Evolutionary conservation across 106 monocot genomes (phyloP).

Genomic region (Acorus gramineus): DNA sequence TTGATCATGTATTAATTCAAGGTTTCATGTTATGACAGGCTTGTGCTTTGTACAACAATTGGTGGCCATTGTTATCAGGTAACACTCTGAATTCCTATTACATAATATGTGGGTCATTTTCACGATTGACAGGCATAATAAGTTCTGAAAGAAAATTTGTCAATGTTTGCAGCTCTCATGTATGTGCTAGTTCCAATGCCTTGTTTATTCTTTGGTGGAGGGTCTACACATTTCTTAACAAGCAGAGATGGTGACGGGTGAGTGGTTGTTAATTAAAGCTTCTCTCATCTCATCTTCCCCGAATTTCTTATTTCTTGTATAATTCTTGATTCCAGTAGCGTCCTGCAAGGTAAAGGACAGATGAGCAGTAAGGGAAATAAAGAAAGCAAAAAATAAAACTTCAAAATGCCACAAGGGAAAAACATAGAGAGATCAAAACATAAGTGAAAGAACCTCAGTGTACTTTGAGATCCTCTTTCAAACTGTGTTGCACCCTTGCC

Average conservation of each 20-base stretch:
- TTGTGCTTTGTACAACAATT: slow-evolving; percentile 93
- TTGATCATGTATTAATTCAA: no score
- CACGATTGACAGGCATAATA: neutral
- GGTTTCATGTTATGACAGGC: slow-evolving; percentile 37
- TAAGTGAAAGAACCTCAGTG: no score
- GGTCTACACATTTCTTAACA: slow-evolving; percentile 70
- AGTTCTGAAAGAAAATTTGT: neutral
- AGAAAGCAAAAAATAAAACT: no score
- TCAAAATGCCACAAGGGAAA: no score
- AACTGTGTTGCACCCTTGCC: no score
- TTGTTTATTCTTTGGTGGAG: slow-evolving; percentile 90
- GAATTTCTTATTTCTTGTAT: no score
- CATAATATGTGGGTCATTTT: neutral
- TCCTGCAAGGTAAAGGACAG: no score
- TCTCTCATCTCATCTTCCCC: neutral
- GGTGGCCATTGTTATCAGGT: slow-evolving; percentile 99
- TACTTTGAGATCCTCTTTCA: no score
- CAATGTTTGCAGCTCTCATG: slow-evolving; percentile 57
- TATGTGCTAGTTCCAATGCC: slow-evolving; percentile 94
- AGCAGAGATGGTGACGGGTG: slow-evolving; percentile 91
- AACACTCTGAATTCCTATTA: neutral
- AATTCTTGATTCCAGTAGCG: no score
- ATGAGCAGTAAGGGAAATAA: no score
- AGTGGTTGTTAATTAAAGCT: slow-evolving; percentile 13
- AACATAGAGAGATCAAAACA: no score